Evolutionary conservation across 2,329 filamentous ascomycete genomes (phyloP).

Genomic region (Dryadomyces quercivorus): DNA sequence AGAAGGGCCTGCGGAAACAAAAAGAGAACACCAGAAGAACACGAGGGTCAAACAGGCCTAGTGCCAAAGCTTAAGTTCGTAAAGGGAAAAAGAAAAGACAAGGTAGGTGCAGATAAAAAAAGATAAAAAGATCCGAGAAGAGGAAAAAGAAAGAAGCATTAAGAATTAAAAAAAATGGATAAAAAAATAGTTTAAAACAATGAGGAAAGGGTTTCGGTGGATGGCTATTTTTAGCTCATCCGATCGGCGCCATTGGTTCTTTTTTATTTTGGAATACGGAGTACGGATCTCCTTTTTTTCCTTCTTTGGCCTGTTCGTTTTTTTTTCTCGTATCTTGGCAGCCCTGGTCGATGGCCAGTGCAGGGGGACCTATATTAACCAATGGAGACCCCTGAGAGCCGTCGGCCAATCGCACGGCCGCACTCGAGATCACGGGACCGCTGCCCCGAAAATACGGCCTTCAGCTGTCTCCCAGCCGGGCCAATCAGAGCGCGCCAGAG

Average conservation of each 20-base stretch:
- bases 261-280: background rate
- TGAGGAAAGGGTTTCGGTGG: background rate
- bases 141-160: no score
- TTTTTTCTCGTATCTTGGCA: background rate
- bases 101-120: no score
- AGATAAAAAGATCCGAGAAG: no score
- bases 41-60: no score
- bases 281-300: background rate
- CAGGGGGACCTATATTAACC: background rate
- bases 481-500: conserved; percentile 2
- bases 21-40: no score
- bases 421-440: background rate
- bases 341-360: background rate
- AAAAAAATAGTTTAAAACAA: background rate
- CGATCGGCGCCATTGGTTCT: background rate
- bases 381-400: background rate
- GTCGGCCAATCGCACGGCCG: background rate
- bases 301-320: conserved; percentile 10
- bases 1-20: no score
- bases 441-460: background rate
- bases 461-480: background rate
- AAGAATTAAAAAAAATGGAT: background rate
- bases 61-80: no score
- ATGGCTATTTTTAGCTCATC: background rate
- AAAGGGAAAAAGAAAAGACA: no score